phyloP scores from a whole-genome alignment of 129 eudicot genomes.

The Arctium lappa region DNA sequence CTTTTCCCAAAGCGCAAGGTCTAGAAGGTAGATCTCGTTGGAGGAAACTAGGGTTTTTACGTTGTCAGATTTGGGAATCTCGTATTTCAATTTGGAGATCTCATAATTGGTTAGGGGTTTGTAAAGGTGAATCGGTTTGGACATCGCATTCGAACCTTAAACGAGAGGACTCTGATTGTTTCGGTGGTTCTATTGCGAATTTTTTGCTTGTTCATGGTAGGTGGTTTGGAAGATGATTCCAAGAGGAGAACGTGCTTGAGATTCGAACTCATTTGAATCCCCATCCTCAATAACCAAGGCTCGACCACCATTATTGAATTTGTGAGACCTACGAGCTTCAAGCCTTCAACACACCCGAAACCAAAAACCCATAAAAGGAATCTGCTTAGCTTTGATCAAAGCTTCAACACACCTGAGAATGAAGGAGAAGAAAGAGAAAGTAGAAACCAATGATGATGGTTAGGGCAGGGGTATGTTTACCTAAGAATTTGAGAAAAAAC shows the following conservation, averaged over 20 bases:
- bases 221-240: slow-evolving; percentile 40
- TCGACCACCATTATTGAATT: slow-evolving; percentile 66
- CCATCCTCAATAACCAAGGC: slow-evolving; percentile 64
- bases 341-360: neutral
- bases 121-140: slow-evolving; percentile 63
- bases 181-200: slow-evolving; percentile 21
- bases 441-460: too few relatives aligned
- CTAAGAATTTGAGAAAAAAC: too few relatives aligned
- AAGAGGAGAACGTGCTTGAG: slow-evolving; percentile 58
- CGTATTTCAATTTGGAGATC: slow-evolving; percentile 48
- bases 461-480: too few relatives aligned
- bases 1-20: slow-evolving; percentile 65
- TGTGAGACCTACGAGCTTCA: neutral
- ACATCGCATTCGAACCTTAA: slow-evolving; percentile 86
- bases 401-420: too few relatives aligned
- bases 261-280: slow-evolving; percentile 72
- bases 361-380: neutral
- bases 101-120: slow-evolving; percentile 55
- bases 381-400: slow-evolving; percentile 18
- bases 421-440: too few relatives aligned
- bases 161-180: slow-evolving; percentile 75
- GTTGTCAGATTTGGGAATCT: slow-evolving; percentile 56
- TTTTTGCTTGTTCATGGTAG: slow-evolving; percentile 30
- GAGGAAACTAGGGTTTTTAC: slow-evolving; percentile 52
- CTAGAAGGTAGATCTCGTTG: slow-evolving; percentile 55